Evolutionary conservation across 1,284 basidiomycete species (phyloP).

Genomic region (Phylloporus sp.): DNA sequence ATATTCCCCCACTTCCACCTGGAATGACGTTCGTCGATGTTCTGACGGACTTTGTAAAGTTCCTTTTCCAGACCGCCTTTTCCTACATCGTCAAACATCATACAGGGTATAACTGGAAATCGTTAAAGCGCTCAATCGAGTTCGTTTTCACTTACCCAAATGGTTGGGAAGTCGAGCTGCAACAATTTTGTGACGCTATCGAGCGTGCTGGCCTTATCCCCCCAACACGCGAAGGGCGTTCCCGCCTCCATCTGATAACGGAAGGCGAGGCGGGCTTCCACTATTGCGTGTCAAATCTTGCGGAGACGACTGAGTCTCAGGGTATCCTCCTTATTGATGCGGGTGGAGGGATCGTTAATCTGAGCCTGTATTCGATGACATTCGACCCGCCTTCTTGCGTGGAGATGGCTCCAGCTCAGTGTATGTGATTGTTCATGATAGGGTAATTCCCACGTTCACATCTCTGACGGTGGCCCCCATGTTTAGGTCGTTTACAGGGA

Average conservation of each 20-base stretch:
- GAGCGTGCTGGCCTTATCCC: not conserved
- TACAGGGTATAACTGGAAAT: not conserved
- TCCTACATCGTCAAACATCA: not conserved
- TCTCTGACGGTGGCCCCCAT: too few relatives aligned
- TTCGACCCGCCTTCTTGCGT: not conserved
- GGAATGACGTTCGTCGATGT: not conserved
- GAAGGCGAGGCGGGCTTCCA: not conserved
- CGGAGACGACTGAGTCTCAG: too few relatives aligned
- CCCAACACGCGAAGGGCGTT: not conserved
- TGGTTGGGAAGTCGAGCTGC: not conserved
- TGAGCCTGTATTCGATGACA: not conserved
- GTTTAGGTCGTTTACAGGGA: not conserved
- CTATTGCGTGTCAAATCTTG: not conserved
- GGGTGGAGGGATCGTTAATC: not conserved
- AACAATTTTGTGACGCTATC: not conserved
- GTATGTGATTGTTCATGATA: not conserved
- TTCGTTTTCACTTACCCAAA: not conserved
- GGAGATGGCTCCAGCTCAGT: not conserved
- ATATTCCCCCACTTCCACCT: not conserved
- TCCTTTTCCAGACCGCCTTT: not conserved
- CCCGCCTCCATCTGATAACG: conserved; percentile 17
- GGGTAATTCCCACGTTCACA: not conserved
- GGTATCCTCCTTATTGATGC: not conserved
- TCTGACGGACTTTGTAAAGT: not conserved
- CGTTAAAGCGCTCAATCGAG: not conserved